Percentiles rank a stretch among this genome's conserved stretches.
Conservation (phyloP, 2,329 filamentous ascomycete genomes). For the Fonsecaea monophora region DNA sequence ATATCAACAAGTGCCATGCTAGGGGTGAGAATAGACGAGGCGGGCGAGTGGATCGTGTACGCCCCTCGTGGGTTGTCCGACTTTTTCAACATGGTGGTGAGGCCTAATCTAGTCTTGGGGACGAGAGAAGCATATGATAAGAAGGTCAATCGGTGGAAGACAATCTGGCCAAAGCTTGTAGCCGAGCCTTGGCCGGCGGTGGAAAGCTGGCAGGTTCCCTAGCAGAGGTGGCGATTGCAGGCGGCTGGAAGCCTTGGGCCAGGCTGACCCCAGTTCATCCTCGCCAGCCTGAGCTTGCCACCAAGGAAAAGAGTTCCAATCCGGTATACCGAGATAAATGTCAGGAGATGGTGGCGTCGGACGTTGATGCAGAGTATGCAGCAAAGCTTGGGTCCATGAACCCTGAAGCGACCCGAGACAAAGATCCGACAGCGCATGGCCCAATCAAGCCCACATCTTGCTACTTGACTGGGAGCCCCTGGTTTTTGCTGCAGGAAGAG, state of each 20-base stretch:
- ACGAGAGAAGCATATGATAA: slow-evolving; percentile 1
- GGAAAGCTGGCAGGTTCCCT: no score
- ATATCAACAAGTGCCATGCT: slow-evolving; percentile 3
- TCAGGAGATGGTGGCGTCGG: not conserved
- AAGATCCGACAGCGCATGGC: not conserved
- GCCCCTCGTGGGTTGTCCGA: not conserved
- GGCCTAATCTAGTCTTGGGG: not conserved
- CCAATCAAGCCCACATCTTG: not conserved
- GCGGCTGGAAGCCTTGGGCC: not conserved
- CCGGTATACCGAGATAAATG: not conserved
- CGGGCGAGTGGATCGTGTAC: not conserved
- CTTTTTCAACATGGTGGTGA: slow-evolving; percentile 6
- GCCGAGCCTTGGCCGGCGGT: not conserved
- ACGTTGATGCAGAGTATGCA: not conserved
- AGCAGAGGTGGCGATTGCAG: not conserved
- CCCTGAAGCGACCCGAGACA: not conserved
- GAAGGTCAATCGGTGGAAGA: not conserved
- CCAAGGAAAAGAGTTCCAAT: not conserved
- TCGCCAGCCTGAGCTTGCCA: no score
- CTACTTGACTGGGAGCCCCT: not conserved
- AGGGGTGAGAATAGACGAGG: not conserved
- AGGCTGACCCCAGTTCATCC: not conserved
- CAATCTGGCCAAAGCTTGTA: slow-evolving; percentile 4
- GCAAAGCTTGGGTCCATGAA: not conserved
- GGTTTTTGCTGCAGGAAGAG: not conserved